phyloP scores from a whole-genome alignment of 108 stramenopile genomes.

The Cyclostephanos invisitatus region DNA sequence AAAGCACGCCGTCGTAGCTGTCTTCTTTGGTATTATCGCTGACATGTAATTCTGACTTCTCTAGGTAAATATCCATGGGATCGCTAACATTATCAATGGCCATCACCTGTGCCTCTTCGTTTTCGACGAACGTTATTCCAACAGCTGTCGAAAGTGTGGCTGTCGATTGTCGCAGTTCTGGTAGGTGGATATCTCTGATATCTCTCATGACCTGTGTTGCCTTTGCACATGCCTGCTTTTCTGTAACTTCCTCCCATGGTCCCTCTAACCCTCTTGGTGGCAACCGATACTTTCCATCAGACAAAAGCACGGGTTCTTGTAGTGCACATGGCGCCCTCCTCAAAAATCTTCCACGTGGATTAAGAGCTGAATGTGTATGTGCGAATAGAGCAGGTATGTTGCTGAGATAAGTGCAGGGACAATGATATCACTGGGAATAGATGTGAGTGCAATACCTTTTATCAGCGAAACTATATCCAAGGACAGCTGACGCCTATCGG shows the following conservation, averaged over 20 bases:
- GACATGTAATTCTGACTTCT: conserved; percentile 3
- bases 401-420: background rate
- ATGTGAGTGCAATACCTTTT: conserved; percentile 3
- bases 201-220: conserved; percentile 81
- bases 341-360: conserved; percentile 37
- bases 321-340: conserved; percentile 19
- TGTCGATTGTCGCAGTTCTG: no score
- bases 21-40: background rate
- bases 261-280: conserved; percentile 44
- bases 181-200: conserved; percentile 14
- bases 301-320: conserved; percentile 12
- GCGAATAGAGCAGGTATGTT: background rate
- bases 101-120: background rate
- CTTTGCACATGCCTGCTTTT: conserved; percentile 71
- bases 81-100: background rate
- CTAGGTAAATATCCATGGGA: background rate
- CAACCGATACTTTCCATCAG: conserved; percentile 21
- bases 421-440: background rate
- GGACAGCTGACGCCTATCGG: conserved; percentile 63
- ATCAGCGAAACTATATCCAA: conserved; percentile 56
- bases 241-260: conserved; percentile 67
- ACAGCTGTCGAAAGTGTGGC: background rate
- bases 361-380: background rate
- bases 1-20: no score
- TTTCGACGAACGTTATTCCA: background rate